Base-by-base conservation (phyloP, 345 rosid species). In the Erucastrum elatum region DNA sequence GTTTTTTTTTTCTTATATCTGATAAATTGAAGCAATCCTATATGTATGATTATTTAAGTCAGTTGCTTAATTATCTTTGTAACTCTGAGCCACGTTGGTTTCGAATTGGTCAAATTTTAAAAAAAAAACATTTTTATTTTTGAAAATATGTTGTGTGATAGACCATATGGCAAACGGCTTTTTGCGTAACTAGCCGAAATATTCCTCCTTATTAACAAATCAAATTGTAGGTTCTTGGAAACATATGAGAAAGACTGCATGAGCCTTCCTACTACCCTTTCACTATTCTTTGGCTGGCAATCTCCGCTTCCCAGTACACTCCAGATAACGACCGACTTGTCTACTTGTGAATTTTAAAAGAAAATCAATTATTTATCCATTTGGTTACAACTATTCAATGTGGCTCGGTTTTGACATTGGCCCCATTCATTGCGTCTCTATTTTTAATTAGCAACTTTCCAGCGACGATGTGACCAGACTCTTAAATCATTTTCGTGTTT, bases 401-500 rank as follows among this genome's bases (percentile, higher is more conserved):
- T 71, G 31, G 61, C 27, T 30, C 46, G 5, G 66, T 41, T 66
- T 27, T 46, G 56, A 72, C 77, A 33, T 66, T 79, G 82, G 67
- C 82, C 74, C 29, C 62, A 64, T 31, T 72, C 68, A 78, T 65
- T 12, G 16, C 71, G 62, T 78, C 66, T 60, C 26, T 59, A 35
- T 72, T 58, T 41, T 49, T 49, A 17, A 6, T 59, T 31, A 65
- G 67, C 37, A 17, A 55, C 64, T 68, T 76, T 79, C 74, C 82
- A 67, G 72, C 82, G 25, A 59, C 68, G 26, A 72, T 66, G 68
- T 60, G 82, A 78, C 82, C 69, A 66, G 2, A 41, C 64, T 59
- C 39, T 8, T 34, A 31, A 59, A 33, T 78, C 74, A 72, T 78
- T 59, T 66, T 49, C 21, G 41, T 31, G 67, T 33, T 64, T 64